Base-by-base conservation (phyloP, 2,329 filamentous ascomycete species). In the Arthroderma uncinatum region DNA sequence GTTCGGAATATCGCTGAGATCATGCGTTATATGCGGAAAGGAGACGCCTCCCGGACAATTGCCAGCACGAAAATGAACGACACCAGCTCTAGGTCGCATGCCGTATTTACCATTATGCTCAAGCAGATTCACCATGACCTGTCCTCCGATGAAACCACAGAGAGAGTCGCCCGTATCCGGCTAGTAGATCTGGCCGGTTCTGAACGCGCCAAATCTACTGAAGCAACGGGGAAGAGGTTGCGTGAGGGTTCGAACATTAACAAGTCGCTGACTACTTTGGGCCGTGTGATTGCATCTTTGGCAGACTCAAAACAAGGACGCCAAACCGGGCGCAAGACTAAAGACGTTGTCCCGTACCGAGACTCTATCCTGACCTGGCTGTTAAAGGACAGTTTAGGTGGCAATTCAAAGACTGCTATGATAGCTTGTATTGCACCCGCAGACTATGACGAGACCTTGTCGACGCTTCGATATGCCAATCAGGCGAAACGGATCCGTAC, bases 1-100 rank as follows among this genome's bases (percentile, higher is more conserved):
- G 93, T 95, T 42, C 86, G 88, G 68, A 91, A 83, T 71, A 88
- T 93, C 66, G 76, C 81, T 54, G 93, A 98, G 70, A 89, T 98
- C 61, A 79, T 95, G 72, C 85, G 87, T 39, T 85, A 88, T 73
- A 96, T 98, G 90, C 88, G 86, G 65, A 82, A 84, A 66, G 93
- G 93, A 58, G 93, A 98, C 71, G 76, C 81, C 62, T 95, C 87
- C 58, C 85, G 93, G 52, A 97, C 93, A 0, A 86, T 83, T 19
- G 93, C 93, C 12, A 90, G 88, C 68, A 98, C 93, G 59, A 97
- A 96, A 76, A 98, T 98, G 93, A 98, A 98, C 73, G 93, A 98
- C 72, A 97, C 92, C 2, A 95, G 89, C 56, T 95, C 89, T 61
- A 87, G 93, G 70, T 95, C 90, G 62, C 93, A 98, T 68, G 90